Percentiles rank a stretch among this genome's conserved stretches.
Conservation (phyloP, 768 basidiomycete genomes). For the Neoboletus subvelutipes region DNA sequence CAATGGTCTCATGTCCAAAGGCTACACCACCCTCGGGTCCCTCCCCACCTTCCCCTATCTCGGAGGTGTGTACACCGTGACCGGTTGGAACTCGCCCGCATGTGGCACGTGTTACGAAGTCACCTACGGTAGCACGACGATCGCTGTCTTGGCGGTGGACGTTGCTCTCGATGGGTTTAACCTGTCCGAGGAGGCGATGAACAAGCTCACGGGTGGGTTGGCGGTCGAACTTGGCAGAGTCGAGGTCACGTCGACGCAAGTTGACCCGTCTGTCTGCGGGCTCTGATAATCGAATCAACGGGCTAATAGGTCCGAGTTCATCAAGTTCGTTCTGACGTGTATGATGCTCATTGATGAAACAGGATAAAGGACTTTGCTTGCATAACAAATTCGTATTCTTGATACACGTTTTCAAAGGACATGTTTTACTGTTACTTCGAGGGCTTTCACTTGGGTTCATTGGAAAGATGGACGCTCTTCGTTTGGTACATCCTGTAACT, state of each 20-base stretch:
- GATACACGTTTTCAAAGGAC: neutral
- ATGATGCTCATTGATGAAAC: neutral
- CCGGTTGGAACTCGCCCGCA: slow-evolving; percentile 26
- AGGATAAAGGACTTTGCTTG: neutral
- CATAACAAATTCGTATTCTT: neutral
- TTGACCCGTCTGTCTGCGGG: slow-evolving; percentile 50
- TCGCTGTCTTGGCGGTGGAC: slow-evolving; percentile 33
- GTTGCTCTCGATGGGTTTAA: slow-evolving; percentile 40
- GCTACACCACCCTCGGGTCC: slow-evolving; percentile 34
- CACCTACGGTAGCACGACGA: slow-evolving; percentile 23
- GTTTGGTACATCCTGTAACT: neutral
- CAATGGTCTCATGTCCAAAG: slow-evolving; percentile 31
- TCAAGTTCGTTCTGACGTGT: neutral
- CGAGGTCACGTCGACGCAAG: slow-evolving; percentile 41
- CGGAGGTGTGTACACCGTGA: slow-evolving; percentile 35
- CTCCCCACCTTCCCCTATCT: slow-evolving; percentile 34
- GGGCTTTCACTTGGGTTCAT: neutral
- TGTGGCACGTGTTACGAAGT: slow-evolving; percentile 37
- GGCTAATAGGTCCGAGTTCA: neutral
- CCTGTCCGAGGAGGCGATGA: slow-evolving; percentile 53
- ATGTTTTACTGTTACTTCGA: neutral
- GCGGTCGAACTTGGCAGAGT: slow-evolving; percentile 50
- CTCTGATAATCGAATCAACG: slow-evolving; percentile 1
- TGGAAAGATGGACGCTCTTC: neutral
- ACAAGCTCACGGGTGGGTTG: slow-evolving; percentile 47